phyloP scores from a whole-genome alignment of 2,329 filamentous ascomycete genomes.

The Neonectria ditissima region DNA sequence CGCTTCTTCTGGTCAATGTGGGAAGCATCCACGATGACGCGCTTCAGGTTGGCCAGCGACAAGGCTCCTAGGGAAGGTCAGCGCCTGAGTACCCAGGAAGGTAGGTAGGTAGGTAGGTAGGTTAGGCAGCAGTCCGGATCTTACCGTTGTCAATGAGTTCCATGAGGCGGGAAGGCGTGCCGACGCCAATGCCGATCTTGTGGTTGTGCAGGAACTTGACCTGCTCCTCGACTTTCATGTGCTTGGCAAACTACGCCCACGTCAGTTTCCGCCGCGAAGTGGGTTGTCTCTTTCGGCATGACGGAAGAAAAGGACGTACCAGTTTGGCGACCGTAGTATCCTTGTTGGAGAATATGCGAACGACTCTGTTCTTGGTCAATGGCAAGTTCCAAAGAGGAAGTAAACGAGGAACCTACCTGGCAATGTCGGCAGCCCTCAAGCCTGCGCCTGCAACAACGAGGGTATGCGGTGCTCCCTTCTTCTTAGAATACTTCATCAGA shows the following conservation, averaged over 20 bases:
- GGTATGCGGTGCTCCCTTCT: slow-evolving; percentile 83
- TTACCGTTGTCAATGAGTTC: slow-evolving; percentile 85
- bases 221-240: slow-evolving; percentile 94
- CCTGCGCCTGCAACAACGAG: slow-evolving; percentile 89
- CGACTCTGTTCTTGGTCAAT: slow-evolving; percentile 61
- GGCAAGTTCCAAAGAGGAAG: slow-evolving; percentile 29
- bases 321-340: slow-evolving; percentile 86
- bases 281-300: not conserved
- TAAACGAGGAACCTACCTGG: slow-evolving; percentile 64
- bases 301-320: slow-evolving; percentile 50
- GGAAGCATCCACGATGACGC: slow-evolving; percentile 89
- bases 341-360: slow-evolving; percentile 84
- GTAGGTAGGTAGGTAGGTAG: not conserved
- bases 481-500: slow-evolving; percentile 73
- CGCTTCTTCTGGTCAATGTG: slow-evolving; percentile 96
- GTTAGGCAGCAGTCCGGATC: too few relatives aligned
- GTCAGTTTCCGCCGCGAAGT: slow-evolving; percentile 1
- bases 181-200: slow-evolving; percentile 87
- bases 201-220: slow-evolving; percentile 77
- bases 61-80: slow-evolving; percentile 66
- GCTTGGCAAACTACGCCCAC: slow-evolving; percentile 81
- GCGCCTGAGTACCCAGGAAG: not conserved
- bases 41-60: slow-evolving; percentile 76
- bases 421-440: slow-evolving; percentile 85
- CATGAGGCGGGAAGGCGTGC: slow-evolving; percentile 84